Percentiles rank a stretch among this genome's conserved stretches.
These are phyloP conservation scores for Cairneyella variabilis DNA, from an alignment of 495 filamentous ascomycete genomes.

Conservation along the genomic window DNA sequence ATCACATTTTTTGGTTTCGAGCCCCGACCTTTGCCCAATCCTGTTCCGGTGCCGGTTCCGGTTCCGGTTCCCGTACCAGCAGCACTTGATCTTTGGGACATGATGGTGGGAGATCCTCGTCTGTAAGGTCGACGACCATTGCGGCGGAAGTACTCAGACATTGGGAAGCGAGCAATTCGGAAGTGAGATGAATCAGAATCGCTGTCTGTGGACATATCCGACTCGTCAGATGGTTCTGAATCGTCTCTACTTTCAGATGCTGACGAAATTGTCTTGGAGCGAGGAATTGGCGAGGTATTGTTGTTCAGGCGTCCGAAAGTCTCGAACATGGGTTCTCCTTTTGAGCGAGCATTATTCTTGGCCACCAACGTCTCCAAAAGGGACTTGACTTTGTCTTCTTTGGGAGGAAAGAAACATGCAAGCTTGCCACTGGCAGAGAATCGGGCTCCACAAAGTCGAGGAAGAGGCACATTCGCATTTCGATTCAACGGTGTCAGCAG, in stretches of 20 bases:
- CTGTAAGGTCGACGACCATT: conserved; percentile 11
- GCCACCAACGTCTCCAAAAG: conserved; percentile 60
- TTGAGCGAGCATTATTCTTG: conserved; percentile 56
- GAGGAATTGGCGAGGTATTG: conserved; percentile 43
- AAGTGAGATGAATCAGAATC: conserved; percentile 54
- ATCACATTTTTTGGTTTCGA: conserved; percentile 52
- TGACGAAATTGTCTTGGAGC: conserved; percentile 36
- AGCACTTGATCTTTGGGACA: conserved; percentile 46
- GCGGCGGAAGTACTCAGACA: conserved; percentile 23
- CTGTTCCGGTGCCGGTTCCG: conserved; percentile 48
- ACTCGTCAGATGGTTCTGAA: conserved; percentile 58
- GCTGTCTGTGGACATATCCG: conserved; percentile 62
- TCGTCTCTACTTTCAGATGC: conserved; percentile 42
- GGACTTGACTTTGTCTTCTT: conserved; percentile 65
- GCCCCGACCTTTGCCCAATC: conserved; percentile 37
- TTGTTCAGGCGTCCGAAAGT: conserved; percentile 75
- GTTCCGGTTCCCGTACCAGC: conserved; percentile 39
- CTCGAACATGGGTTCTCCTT: conserved; percentile 72
- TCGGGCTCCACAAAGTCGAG: conserved; percentile 67
- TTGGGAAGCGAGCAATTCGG: conserved; percentile 16
- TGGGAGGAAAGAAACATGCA: conserved; percentile 83
- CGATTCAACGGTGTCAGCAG: conserved; percentile 56
- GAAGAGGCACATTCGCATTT: conserved; percentile 72
- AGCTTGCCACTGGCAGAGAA: conserved; percentile 77
- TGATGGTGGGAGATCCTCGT: conserved; percentile 21